These are phyloP conservation scores for Leptographium wingfieldii DNA, from an alignment of 2,329 filamentous ascomycete species.

Conservation along the genomic window DNA sequence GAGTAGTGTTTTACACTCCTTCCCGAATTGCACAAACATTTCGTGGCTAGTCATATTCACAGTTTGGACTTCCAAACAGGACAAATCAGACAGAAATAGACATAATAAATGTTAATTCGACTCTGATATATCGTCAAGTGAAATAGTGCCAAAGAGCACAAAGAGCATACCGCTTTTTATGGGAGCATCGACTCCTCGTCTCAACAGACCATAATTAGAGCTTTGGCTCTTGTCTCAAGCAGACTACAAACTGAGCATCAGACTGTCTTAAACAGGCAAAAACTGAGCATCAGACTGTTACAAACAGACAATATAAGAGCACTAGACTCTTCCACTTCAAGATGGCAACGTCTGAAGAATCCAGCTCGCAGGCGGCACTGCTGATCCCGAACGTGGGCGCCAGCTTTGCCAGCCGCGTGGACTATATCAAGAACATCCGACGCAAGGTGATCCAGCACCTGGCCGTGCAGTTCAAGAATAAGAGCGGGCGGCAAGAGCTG, in stretches of 20 bases:
- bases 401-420: not conserved
- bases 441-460: not conserved
- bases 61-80: not conserved
- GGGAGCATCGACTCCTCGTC: too few relatives aligned
- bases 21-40: too few relatives aligned
- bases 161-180: too few relatives aligned
- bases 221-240: too few relatives aligned
- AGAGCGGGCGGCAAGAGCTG: not conserved
- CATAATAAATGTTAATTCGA: not conserved
- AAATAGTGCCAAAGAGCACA: not conserved
- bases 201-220: too few relatives aligned
- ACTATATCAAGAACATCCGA: not conserved
- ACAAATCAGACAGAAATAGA: not conserved
- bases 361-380: not conserved
- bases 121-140: not conserved
- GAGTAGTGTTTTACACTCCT: too few relatives aligned
- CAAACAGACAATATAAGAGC: not conserved
- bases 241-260: too few relatives aligned
- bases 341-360: not conserved
- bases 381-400: not conserved
- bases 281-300: too few relatives aligned
- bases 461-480: slow-evolving; percentile 2
- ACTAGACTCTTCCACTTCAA: not conserved
- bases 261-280: too few relatives aligned
- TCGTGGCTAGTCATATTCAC: too few relatives aligned